Conservation (phyloP, 2,329 filamentous ascomycete species). For the Epichloe hybrida region DNA sequence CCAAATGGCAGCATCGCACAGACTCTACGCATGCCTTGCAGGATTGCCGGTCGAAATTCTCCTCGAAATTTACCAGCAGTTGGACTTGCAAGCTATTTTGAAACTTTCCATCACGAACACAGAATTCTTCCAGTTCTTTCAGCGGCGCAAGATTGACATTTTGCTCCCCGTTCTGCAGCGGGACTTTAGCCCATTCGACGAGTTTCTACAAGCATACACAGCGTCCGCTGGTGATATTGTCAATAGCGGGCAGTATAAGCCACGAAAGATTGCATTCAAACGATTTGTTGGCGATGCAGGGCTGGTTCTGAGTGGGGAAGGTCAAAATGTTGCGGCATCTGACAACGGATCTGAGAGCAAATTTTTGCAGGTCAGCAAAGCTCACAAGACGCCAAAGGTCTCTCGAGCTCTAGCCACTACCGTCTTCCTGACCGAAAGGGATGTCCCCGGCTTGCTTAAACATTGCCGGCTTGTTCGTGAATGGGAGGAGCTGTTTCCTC, state of each 20-base stretch:
- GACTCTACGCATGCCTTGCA: slow-evolving; percentile 11
- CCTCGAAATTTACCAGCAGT: slow-evolving; percentile 31
- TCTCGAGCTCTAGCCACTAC: slow-evolving; percentile 7
- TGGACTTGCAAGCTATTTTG: slow-evolving; percentile 28
- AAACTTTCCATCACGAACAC: slow-evolving; percentile 25
- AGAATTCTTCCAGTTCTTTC: slow-evolving; percentile 27
- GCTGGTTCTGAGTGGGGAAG: slow-evolving; percentile 9
- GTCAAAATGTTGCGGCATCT: neutral
- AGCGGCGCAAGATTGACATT: slow-evolving; percentile 26
- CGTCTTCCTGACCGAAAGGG: slow-evolving; percentile 17
- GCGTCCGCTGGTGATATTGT: slow-evolving; percentile 25
- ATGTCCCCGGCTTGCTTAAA: slow-evolving; percentile 20
- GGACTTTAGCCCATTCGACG: slow-evolving; percentile 31
- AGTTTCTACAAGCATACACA: slow-evolving; percentile 33
- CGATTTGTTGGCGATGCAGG: slow-evolving; percentile 21
- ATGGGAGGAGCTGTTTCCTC: slow-evolving; percentile 28
- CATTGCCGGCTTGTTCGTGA: slow-evolving; percentile 23
- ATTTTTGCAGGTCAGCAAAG: slow-evolving; percentile 13
- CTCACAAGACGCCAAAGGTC: neutral
- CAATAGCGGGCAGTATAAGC: slow-evolving; percentile 21
- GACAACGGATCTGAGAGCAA: neutral
- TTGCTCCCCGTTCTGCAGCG: slow-evolving; percentile 27
- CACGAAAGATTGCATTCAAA: slow-evolving; percentile 26
- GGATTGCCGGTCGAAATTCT: slow-evolving; percentile 32
- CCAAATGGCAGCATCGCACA: slow-evolving; percentile 10